Conservation (phyloP, 345 rosid genomes). For the Triadica sebifera region DNA sequence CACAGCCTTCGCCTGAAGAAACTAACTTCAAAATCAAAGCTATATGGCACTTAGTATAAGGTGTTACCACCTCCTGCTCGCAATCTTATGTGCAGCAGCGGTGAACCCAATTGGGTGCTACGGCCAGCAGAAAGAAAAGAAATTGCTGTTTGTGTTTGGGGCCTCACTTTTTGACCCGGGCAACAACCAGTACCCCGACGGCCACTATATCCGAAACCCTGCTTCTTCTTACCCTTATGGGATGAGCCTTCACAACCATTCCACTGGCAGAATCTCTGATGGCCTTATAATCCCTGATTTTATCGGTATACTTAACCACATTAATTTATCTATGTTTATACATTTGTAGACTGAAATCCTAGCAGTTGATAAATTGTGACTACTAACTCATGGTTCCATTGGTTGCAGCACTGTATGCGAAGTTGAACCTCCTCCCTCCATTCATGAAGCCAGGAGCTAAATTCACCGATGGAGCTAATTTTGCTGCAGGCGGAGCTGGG, state of each 20-base stretch:
- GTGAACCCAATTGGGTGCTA: background rate
- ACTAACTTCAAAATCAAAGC: background rate
- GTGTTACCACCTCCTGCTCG: background rate
- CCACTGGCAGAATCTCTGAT: background rate
- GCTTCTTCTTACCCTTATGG: background rate
- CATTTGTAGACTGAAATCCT: background rate
- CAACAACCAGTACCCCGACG: background rate
- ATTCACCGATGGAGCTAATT: slow-evolving; percentile 15
- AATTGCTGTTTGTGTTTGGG: background rate
- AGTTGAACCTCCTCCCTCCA: slow-evolving; percentile 6
- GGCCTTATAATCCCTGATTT: background rate
- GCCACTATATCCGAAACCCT: background rate
- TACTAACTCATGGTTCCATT: background rate
- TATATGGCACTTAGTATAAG: background rate
- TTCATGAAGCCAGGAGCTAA: slow-evolving; percentile 17
- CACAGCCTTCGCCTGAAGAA: background rate
- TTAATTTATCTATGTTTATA: too few species aligned
- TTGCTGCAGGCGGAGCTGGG: slow-evolving; percentile 23
- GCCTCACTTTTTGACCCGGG: slow-evolving; percentile 5
- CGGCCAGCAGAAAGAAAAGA: background rate
- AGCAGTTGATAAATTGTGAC: too few species aligned
- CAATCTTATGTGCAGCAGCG: background rate
- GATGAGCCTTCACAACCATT: background rate
- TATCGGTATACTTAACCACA: background rate
- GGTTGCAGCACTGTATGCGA: slow-evolving; percentile 14